These are phyloP conservation scores for Cenchrus americanus DNA, from an alignment of 176 grass and related monocot species.

Conservation along the genomic window DNA sequence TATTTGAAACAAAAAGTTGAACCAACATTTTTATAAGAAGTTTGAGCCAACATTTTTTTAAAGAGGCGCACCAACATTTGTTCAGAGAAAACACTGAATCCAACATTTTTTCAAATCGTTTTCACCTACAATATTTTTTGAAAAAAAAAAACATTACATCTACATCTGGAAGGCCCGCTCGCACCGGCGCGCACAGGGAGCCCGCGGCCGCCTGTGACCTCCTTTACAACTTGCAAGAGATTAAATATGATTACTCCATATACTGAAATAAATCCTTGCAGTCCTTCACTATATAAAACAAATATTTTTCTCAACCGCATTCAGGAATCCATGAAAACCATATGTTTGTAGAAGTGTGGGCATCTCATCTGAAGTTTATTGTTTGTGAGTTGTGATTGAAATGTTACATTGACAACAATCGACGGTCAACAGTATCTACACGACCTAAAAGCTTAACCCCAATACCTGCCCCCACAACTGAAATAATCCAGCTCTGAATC, in stretches of 20 bases:
- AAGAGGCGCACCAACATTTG: too few relatives aligned
- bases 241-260: background rate
- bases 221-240: background rate
- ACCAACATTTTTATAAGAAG: too few relatives aligned
- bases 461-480: background rate
- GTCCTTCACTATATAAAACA: background rate
- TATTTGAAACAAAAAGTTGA: too few relatives aligned
- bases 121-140: too few relatives aligned
- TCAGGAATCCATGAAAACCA: background rate
- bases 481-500: background rate
- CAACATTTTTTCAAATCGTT: too few relatives aligned
- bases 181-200: too few relatives aligned
- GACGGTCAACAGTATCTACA: conserved; percentile 12
- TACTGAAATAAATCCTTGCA: background rate
- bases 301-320: too few relatives aligned
- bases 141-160: too few relatives aligned
- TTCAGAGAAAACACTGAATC: too few relatives aligned
- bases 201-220: too few relatives aligned
- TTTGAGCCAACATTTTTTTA: too few relatives aligned
- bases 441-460: background rate
- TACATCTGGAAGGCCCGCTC: too few relatives aligned
- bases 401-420: background rate
- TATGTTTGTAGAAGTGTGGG: background rate
- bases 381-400: background rate
- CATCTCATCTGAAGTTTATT: background rate